Percentiles rank a stretch among this genome's conserved stretches.
Evolutionary conservation across 2,329 filamentous ascomycete species (phyloP).

Genomic region (Aspergillus quadrilineatus): DNA sequence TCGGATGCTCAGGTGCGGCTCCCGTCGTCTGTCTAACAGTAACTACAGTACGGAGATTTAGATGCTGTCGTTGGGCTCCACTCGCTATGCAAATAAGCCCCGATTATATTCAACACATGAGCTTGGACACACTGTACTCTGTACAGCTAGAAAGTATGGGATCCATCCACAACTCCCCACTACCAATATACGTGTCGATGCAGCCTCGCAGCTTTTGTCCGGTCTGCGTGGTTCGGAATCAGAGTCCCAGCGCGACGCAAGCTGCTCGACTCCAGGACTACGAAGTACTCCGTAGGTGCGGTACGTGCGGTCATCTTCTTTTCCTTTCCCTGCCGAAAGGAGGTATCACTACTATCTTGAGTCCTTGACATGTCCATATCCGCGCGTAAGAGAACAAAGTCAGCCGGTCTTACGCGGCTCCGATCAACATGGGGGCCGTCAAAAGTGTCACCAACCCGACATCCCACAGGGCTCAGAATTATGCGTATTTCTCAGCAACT

Average conservation of each 20-base stretch:
- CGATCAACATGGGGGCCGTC: constrained; percentile 19
- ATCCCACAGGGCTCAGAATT: background rate
- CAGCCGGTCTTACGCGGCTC: constrained; percentile 24
- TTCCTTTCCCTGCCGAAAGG: background rate
- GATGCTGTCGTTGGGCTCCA: constrained; percentile 1
- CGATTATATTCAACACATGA: background rate
- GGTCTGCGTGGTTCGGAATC: background rate
- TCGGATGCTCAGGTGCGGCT: background rate
- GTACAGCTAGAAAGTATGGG: background rate
- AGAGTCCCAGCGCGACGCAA: constrained; percentile 2
- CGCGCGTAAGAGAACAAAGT: background rate
- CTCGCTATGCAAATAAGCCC: constrained; percentile 1
- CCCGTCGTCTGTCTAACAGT: background rate
- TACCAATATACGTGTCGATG: constrained; percentile 16
- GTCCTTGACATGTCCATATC: background rate
- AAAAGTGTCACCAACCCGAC: constrained; percentile 15
- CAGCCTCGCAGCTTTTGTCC: background rate
- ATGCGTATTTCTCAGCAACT: constrained; percentile 38
- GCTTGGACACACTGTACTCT: background rate
- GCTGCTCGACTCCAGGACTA: background rate
- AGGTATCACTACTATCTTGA: background rate
- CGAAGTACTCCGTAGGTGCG: background rate
- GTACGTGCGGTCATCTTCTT: constrained; percentile 1
- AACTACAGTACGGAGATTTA: background rate
- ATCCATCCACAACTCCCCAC: background rate